phyloP scores from a whole-genome alignment of 768 basidiomycete genomes.

The Termitomyces sp. region DNA sequence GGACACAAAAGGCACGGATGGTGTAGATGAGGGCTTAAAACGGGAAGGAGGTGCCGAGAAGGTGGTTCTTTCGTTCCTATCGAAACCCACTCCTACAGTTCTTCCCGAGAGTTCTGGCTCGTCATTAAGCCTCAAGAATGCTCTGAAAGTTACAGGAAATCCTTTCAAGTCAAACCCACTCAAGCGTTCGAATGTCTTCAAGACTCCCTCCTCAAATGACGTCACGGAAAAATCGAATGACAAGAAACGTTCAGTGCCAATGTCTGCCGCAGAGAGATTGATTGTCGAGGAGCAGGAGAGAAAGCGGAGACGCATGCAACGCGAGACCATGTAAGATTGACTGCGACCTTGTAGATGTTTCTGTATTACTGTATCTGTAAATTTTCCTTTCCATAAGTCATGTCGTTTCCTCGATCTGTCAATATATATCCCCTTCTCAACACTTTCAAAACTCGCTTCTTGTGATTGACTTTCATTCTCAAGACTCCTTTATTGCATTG shows the following conservation, averaged over 20 bases:
- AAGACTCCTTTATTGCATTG: neutral
- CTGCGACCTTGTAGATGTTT: neutral
- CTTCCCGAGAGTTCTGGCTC: conserved; percentile 27
- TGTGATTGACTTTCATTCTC: neutral
- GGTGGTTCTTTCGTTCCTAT: conserved; percentile 65
- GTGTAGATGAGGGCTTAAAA: conserved; percentile 57
- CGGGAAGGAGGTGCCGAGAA: conserved; percentile 70
- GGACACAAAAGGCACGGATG: conserved; percentile 29
- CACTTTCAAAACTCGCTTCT: neutral
- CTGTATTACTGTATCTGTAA: conserved; percentile 10
- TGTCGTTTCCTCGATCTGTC: neutral
- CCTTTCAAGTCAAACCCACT: conserved; percentile 64
- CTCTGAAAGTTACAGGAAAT: conserved; percentile 52
- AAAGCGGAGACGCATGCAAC: conserved; percentile 75
- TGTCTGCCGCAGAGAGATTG: conserved; percentile 81
- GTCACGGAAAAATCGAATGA: conserved; percentile 37
- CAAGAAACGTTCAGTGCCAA: conserved; percentile 58
- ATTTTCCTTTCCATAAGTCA: conserved; percentile 10
- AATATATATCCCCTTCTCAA: neutral
- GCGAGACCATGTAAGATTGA: conserved; percentile 25
- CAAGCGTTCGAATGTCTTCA: conserved; percentile 75
- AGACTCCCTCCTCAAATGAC: conserved; percentile 35
- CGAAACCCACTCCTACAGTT: conserved; percentile 37
- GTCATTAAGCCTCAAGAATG: conserved; percentile 53
- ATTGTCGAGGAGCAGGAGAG: conserved; percentile 90